Percentiles rank a stretch among this genome's conserved stretches.
These are phyloP conservation scores for Exophiala oligosperma DNA, from an alignment of 2,329 filamentous ascomycete genomes.

Conservation along the genomic window DNA sequence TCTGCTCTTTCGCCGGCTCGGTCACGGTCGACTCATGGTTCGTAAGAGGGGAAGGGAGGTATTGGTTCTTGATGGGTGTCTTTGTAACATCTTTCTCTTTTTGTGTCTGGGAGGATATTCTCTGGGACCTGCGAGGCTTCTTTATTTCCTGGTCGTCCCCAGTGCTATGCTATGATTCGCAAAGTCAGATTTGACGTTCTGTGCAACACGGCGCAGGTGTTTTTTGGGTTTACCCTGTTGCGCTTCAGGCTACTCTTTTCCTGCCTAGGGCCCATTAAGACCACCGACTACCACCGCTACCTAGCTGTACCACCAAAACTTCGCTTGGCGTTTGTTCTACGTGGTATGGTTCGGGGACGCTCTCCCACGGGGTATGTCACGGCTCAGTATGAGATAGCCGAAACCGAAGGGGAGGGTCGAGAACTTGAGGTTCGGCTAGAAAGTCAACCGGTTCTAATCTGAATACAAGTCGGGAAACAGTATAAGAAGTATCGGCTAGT, in stretches of 20 bases:
- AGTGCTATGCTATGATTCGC: slow-evolving; percentile 59
- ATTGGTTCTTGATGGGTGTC: slow-evolving; percentile 63
- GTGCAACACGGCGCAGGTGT: slow-evolving; percentile 26
- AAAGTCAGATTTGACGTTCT: slow-evolving; percentile 29
- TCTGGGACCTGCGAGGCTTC: slow-evolving; percentile 78
- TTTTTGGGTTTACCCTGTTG: slow-evolving; percentile 60
- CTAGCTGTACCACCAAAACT: not conserved
- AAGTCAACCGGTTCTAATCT: not conserved
- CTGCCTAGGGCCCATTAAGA: slow-evolving; percentile 46
- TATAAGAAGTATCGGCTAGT: not conserved
- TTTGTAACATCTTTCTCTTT: slow-evolving; percentile 27
- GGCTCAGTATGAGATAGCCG: not conserved
- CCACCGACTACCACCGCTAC: not conserved
- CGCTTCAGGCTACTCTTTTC: slow-evolving; percentile 88
- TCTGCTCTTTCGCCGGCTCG: slow-evolving; percentile 63
- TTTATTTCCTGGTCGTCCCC: slow-evolving; percentile 70
- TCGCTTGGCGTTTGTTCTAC: not conserved
- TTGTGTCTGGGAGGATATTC: slow-evolving; percentile 62
- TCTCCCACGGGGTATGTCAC: not conserved
- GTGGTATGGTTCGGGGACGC: not conserved
- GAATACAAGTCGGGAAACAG: not conserved
- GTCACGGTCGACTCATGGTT: slow-evolving; percentile 64
- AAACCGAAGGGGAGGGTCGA: not conserved
- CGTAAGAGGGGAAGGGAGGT: slow-evolving; percentile 80
- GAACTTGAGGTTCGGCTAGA: not conserved